phyloP scores from a whole-genome alignment of 345 rosid species.

The Camelina laxa region DNA sequence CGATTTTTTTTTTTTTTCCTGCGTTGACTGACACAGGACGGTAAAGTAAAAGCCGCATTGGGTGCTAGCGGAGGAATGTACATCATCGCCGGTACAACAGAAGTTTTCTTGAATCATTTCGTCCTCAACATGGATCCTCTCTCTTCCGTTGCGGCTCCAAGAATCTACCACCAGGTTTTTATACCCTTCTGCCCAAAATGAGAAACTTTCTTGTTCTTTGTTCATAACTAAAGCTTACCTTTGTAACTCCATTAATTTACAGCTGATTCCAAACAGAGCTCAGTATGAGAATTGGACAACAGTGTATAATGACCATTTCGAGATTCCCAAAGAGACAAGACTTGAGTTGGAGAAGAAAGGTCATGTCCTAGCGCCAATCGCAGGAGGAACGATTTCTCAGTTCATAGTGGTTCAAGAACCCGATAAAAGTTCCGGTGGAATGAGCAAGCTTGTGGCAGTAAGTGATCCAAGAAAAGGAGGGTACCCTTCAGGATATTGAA shows the following conservation, averaged over 20 bases:
- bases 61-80: conserved; percentile 73
- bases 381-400: conserved; percentile 58
- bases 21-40: conserved; percentile 44
- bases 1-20: background rate
- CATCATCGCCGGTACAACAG: conserved; percentile 58
- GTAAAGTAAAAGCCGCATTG: conserved; percentile 54
- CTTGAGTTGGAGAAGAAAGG: conserved; percentile 52
- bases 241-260: conserved; percentile 14
- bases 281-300: conserved; percentile 68
- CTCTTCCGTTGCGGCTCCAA: conserved; percentile 60
- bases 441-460: conserved; percentile 52
- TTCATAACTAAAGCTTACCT: background rate
- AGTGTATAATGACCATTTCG: conserved; percentile 51
- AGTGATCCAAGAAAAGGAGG: conserved; percentile 84
- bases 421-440: conserved; percentile 24
- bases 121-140: conserved; percentile 59
- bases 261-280: conserved; percentile 58
- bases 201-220: conserved; percentile 14
- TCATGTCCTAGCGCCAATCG: conserved; percentile 50
- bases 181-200: background rate
- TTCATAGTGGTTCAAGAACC: conserved; percentile 50
- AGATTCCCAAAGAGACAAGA: conserved; percentile 51
- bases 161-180: conserved; percentile 68
- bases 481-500: conserved; percentile 60
- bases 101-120: conserved; percentile 64